Conservation (phyloP, 2,329 filamentous ascomycete species). For the Penicillium sp. region DNA sequence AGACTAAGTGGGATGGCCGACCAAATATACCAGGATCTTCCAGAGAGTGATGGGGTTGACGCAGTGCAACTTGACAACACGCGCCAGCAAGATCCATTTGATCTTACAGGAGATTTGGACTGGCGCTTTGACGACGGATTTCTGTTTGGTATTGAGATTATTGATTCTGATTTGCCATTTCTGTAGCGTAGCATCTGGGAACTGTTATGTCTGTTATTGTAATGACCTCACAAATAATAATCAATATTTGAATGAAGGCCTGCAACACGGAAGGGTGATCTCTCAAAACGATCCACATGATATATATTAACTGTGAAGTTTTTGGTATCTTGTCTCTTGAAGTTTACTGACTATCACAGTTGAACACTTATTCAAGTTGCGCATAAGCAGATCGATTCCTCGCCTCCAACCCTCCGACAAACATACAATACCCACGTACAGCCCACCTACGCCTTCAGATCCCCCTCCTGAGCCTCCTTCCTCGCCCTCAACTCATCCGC, state of each 20-base stretch:
- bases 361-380: not conserved
- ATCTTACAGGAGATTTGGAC: constrained; percentile 10
- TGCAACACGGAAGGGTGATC: not conserved
- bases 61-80: not conserved
- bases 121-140: constrained; percentile 11
- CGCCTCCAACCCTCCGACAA: not conserved
- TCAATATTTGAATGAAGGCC: not conserved
- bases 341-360: not conserved
- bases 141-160: constrained; percentile 5
- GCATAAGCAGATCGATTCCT: not conserved
- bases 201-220: not conserved
- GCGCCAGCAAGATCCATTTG: constrained; percentile 4
- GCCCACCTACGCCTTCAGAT: not conserved
- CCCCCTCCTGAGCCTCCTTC: not conserved
- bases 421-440: not conserved
- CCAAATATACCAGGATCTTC: not conserved
- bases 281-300: not conserved
- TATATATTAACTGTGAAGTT: not conserved
- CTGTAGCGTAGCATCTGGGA: not conserved
- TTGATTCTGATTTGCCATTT: constrained; percentile 5
- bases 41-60: not conserved
- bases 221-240: not conserved
- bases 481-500: constrained; percentile 2
- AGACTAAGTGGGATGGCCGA: not conserved
- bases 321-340: no score